Percentiles rank a stretch among this genome's conserved stretches.
Conservation (phyloP, 192 early-diverging fungal species). For the Coemansia sp. region DNA sequence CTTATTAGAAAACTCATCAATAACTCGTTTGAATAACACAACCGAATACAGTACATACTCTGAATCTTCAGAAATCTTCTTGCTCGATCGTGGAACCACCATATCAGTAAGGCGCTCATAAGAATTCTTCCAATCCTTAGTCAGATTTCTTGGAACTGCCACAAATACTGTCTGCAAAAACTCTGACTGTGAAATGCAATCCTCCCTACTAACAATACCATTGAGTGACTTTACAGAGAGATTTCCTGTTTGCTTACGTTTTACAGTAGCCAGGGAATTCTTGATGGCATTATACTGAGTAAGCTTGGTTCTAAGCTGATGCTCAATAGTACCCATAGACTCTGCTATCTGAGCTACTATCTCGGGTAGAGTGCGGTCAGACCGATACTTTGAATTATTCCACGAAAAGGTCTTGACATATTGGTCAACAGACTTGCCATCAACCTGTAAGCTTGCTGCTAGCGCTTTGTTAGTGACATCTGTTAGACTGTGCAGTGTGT, state of each 20-base stretch:
- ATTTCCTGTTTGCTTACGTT: slow-evolving; percentile 84
- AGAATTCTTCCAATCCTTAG: slow-evolving; percentile 77
- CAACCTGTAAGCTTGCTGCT: slow-evolving; percentile 18
- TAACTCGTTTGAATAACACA: slow-evolving; percentile 84
- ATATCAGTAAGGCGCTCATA: slow-evolving; percentile 93
- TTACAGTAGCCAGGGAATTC: slow-evolving; percentile 74
- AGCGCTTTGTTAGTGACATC: slow-evolving; percentile 10
- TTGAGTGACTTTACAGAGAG: slow-evolving; percentile 83
- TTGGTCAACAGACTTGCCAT: slow-evolving; percentile 72
- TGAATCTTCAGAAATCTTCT: slow-evolving; percentile 89
- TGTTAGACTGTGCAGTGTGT: slow-evolving; percentile 74
- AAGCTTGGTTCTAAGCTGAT: slow-evolving; percentile 87
- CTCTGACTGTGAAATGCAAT: slow-evolving; percentile 90
- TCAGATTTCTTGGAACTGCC: slow-evolving; percentile 83
- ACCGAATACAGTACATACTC: slow-evolving; percentile 91
- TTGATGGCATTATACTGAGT: slow-evolving; percentile 83
- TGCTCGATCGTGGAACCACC: slow-evolving; percentile 94
- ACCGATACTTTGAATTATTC: slow-evolving; percentile 95
- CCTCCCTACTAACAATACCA: slow-evolving; percentile 87
- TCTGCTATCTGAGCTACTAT: slow-evolving; percentile 76
- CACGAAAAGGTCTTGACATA: slow-evolving; percentile 88
- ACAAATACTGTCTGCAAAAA: slow-evolving; percentile 90
- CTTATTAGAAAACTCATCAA: slow-evolving; percentile 89
- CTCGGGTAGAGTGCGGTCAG: slow-evolving; percentile 88
- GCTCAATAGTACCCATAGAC: slow-evolving; percentile 84